phyloP scores from a whole-genome alignment of 2,329 filamentous ascomycete species.

The Phialemoniopsis sp. region DNA sequence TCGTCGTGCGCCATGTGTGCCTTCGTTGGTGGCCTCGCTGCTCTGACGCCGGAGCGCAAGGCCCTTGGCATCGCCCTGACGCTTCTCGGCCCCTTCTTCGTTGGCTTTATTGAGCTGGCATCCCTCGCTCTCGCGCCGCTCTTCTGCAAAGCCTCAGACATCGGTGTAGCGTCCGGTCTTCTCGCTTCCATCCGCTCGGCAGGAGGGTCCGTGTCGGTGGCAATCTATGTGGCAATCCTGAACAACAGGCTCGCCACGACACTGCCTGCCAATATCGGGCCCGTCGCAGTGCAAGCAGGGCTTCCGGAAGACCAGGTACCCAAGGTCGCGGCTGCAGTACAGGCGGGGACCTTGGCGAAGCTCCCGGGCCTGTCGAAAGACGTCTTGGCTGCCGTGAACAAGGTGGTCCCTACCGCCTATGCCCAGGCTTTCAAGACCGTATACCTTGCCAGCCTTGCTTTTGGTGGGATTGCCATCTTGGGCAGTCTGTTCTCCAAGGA shows the following conservation, averaged over 20 bases:
- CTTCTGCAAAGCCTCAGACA: slow-evolving; percentile 30
- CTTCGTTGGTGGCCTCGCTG: slow-evolving; percentile 26
- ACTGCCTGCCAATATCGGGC: slow-evolving; percentile 26
- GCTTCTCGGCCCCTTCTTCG: slow-evolving; percentile 28
- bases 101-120: slow-evolving; percentile 27
- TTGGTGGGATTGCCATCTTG: slow-evolving; percentile 29
- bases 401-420: slow-evolving; percentile 26
- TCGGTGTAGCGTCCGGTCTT: slow-evolving; percentile 32
- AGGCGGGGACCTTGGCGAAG: slow-evolving; percentile 18
- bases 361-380: slow-evolving; percentile 23
- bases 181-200: slow-evolving; percentile 32
- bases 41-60: slow-evolving; percentile 24
- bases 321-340: slow-evolving; percentile 24
- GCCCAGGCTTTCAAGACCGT: slow-evolving; percentile 34
- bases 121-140: slow-evolving; percentile 26
- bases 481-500: slow-evolving; percentile 28
- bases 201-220: slow-evolving; percentile 28
- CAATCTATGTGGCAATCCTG: slow-evolving; percentile 33
- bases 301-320: slow-evolving; percentile 23
- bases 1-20: slow-evolving; percentile 29
- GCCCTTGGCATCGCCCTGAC: slow-evolving; percentile 25
- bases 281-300: slow-evolving; percentile 28
- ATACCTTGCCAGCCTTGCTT: slow-evolving; percentile 30
- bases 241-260: slow-evolving; percentile 27
- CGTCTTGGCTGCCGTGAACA: slow-evolving; percentile 22